These are phyloP conservation scores for Lactifluus rugatus DNA, from an alignment of 768 basidiomycete species.

Conservation along the genomic window DNA sequence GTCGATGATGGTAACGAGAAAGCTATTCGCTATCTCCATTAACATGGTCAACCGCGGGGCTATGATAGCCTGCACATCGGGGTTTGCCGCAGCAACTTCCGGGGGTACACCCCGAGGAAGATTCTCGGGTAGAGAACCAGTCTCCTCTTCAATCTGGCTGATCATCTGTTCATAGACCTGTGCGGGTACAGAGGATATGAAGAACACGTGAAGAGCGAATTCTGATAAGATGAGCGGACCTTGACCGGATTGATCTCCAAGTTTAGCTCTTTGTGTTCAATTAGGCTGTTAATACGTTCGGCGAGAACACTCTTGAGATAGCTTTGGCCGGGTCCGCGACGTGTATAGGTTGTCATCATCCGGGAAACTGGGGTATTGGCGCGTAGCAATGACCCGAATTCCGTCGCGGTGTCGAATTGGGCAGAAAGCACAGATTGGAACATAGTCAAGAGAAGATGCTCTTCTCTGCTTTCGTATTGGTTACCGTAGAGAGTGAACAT, in stretches of 20 bases:
- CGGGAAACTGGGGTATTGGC: constrained; percentile 98
- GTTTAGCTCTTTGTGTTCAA: constrained; percentile 99
- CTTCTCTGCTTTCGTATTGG: constrained; percentile 97
- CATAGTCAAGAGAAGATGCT: constrained; percentile 97
- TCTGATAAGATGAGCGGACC: constrained; percentile 34
- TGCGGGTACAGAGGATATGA: neutral
- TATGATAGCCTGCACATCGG: constrained; percentile 96
- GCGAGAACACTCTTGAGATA: constrained; percentile 97
- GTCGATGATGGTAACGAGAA: constrained; percentile 95
- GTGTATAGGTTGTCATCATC: constrained; percentile 99
- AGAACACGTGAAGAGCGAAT: neutral
- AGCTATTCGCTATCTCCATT: constrained; percentile 99
- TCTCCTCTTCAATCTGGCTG: constrained; percentile 96
- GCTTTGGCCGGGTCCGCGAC: constrained; percentile 95
- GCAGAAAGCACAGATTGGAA: constrained; percentile 98
- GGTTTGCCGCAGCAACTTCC: constrained; percentile 88
- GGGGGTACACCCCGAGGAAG: constrained; percentile 90
- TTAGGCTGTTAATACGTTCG: constrained; percentile 95
- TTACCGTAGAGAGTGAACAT: constrained; percentile 99
- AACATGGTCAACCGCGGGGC: constrained; percentile 95
- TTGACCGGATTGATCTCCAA: constrained; percentile 99
- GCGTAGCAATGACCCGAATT: constrained; percentile 96
- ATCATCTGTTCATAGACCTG: constrained; percentile 99
- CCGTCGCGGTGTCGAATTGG: constrained; percentile 97
- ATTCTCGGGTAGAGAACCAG: constrained; percentile 81